Evolutionary conservation across 768 basidiomycete species (phyloP).

Genomic region (Collybia sordida): DNA sequence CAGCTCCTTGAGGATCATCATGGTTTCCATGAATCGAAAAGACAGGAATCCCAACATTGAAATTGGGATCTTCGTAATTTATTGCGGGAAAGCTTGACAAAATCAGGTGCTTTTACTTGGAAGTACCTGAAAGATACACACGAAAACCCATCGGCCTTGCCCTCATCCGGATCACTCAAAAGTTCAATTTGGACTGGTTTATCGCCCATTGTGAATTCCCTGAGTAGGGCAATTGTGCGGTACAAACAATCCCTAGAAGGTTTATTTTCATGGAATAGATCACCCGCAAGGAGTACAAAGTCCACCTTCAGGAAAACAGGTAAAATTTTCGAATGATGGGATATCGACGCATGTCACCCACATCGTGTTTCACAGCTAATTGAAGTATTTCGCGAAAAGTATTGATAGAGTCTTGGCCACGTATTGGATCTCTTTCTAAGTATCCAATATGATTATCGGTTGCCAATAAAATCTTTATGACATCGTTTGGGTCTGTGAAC

Average conservation of each 20-base stretch:
- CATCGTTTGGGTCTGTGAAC: conserved; percentile 57
- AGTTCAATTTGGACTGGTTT: conserved; percentile 90
- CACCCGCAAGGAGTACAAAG: conserved; percentile 92
- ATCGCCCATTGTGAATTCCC: conserved; percentile 89
- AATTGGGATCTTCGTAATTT: conserved; percentile 96
- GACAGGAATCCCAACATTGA: conserved; percentile 94
- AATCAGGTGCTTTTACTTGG: conserved; percentile 3
- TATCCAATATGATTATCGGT: conserved; percentile 98
- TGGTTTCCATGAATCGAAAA: conserved; percentile 99
- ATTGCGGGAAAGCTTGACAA: conserved; percentile 83
- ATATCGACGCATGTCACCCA: conserved; percentile 33
- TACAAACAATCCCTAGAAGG: conserved; percentile 90
- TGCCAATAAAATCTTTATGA: conserved; percentile 82
- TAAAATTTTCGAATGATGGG: conserved; percentile 2
- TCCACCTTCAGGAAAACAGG: conserved; percentile 65
- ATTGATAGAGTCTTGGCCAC: conserved; percentile 94
- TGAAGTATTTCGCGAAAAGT: conserved; percentile 94
- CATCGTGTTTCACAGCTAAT: conserved; percentile 85
- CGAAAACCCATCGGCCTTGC: conserved; percentile 83
- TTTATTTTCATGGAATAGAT: conserved; percentile 97
- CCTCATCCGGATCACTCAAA: conserved; percentile 89
- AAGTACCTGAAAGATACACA: conserved; percentile 35
- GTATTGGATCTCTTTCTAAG: conserved; percentile 89
- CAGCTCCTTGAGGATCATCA: conserved; percentile 97
- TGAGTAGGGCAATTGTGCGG: conserved; percentile 82